Percentiles rank a stretch among this genome's conserved stretches.
Evolutionary conservation across 768 basidiomycete genomes (phyloP).

Genomic region (Mycena vitilis): DNA sequence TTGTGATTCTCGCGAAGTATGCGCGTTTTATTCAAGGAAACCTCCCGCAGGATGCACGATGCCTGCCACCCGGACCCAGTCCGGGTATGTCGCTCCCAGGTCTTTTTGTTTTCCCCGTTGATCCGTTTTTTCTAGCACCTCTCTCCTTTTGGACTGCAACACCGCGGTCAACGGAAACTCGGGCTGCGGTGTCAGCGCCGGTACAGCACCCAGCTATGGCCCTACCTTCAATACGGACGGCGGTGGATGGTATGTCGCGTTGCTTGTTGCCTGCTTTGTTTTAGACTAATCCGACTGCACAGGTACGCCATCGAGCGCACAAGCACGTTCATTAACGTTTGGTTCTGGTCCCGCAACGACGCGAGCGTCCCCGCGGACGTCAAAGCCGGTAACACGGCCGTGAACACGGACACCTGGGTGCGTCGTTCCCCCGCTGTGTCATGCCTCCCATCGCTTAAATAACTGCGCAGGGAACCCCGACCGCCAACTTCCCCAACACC

Average conservation of each 20-base stretch:
- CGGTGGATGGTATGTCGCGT: slow-evolving; percentile 65
- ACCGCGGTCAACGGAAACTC: slow-evolving; percentile 56
- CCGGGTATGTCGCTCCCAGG: too few species aligned
- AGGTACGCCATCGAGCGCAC: slow-evolving; percentile 78
- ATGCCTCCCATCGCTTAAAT: too few species aligned
- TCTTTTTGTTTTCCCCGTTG: too few species aligned
- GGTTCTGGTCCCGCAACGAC: slow-evolving; percentile 76
- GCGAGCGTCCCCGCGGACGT: slow-evolving; percentile 61
- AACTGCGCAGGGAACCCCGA: slow-evolving; percentile 60
- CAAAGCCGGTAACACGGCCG: slow-evolving; percentile 48
- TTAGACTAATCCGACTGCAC: slow-evolving; percentile 1
- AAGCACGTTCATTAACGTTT: slow-evolving; percentile 66
- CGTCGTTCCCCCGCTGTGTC: slow-evolving; percentile 24
- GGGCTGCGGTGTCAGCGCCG: slow-evolving; percentile 60
- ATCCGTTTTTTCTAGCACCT: too few species aligned
- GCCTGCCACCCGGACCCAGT: too few species aligned
- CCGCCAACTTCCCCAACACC: slow-evolving; percentile 69
- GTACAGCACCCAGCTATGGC: slow-evolving; percentile 60
- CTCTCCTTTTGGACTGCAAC: slow-evolving; percentile 52
- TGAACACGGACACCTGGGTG: slow-evolving; percentile 68
- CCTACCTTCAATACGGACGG: slow-evolving; percentile 67
- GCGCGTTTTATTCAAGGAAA: too few species aligned
- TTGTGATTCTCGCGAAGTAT: too few species aligned
- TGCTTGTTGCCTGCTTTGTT: not conserved
- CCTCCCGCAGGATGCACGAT: too few species aligned